A percentile compares a stretch with the other conserved stretches of the same genome.
Evolutionary conservation across 1,139 yeast genomes (phyloP).

Genomic region (Blastobotrys buckinghamii): DNA sequence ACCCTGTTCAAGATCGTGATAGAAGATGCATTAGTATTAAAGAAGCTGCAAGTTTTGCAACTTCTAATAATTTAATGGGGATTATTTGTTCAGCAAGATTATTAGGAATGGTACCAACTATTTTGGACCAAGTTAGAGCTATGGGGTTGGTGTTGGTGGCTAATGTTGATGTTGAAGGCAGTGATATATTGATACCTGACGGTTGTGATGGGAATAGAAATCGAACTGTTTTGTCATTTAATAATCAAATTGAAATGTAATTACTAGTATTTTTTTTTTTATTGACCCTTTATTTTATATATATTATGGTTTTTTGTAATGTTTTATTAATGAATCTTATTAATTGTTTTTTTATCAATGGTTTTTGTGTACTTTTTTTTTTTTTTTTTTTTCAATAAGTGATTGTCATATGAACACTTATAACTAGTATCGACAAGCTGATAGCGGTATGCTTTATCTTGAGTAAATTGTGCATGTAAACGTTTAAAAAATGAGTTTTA

Average conservation of each 20-base stretch:
- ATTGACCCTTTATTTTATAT: not conserved
- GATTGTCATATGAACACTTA: too few relatives aligned
- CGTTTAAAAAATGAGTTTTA: too few relatives aligned
- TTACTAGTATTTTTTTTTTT: not conserved
- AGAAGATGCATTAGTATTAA: slow-evolving; percentile 48
- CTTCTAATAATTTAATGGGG: slow-evolving; percentile 78
- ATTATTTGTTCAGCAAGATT: slow-evolving; percentile 68
- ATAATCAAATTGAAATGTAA: slow-evolving; percentile 63
- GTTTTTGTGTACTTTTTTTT: too few relatives aligned
- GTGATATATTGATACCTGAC: slow-evolving; percentile 21
- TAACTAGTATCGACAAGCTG: too few relatives aligned
- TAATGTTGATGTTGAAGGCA: slow-evolving; percentile 23
- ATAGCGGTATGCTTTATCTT: too few relatives aligned
- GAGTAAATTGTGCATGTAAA: too few relatives aligned
- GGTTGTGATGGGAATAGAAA: slow-evolving; percentile 74
- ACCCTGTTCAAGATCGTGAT: slow-evolving; percentile 33
- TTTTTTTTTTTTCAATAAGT: too few relatives aligned
- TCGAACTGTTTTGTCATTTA: slow-evolving; percentile 61
- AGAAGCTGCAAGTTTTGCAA: slow-evolving; percentile 67
- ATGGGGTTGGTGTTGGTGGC: slow-evolving; percentile 82
- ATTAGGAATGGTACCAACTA: slow-evolving; percentile 65
- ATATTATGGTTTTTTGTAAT: not conserved
- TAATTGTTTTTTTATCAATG: too few relatives aligned
- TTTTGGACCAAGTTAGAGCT: slow-evolving; percentile 69
- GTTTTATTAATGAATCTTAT: too few relatives aligned